Base-by-base conservation (phyloP, 2,329 filamentous ascomycete species). In the Magnaporthiopsis rhizophila region DNA sequence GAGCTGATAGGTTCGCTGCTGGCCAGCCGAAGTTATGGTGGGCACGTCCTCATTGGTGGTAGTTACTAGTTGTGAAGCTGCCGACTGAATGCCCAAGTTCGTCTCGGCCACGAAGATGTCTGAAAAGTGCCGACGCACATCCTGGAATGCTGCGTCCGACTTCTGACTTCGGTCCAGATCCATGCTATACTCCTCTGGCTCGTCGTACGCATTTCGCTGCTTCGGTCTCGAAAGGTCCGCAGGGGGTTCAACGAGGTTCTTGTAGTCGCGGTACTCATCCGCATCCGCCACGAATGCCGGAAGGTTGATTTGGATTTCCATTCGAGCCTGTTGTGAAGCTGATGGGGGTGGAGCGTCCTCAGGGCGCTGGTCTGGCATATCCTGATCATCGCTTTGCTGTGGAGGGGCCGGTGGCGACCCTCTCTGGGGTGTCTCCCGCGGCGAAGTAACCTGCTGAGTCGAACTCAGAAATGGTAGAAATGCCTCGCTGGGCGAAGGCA, bases 141-240 rank as follows among this genome's bases (percentile, higher is more conserved):
- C 86, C 63, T 88, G 79, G 59, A 93, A 81, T 58, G 91, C 89
- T 13, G 86, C 82, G 69, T 97, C 88, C 5, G 89, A 90, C 71
- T 92, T 88, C 69, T 96, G 88, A 62, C 89, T 88, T 74, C 97
- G 91, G 71, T 96, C 92, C 2, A 92, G 79, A 58, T 85, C 86
- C 59, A 88, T 76, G 21, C 85, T 81, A 26, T 89, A 78, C 3
- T 83, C 85, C 64, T 85, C 83, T 15, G 83, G 81, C 9, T 80
- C 81, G 62, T 83, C 79, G 26, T 77, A 74, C 28, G 79, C 77
- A 30, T 80, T 78, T 53, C 77, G 76, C 66, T 84, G 87, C 65
- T 81, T 73, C 69, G 83, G 80, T 36, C 71, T 71, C 5, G 84
- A 84, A 28, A 85, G 68, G 65, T 80, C 76, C 18, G 74, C 68